These are phyloP conservation scores for Ogataea parapolymorpha DNA, from an alignment of 805 yeast species.

Conservation along the genomic window DNA sequence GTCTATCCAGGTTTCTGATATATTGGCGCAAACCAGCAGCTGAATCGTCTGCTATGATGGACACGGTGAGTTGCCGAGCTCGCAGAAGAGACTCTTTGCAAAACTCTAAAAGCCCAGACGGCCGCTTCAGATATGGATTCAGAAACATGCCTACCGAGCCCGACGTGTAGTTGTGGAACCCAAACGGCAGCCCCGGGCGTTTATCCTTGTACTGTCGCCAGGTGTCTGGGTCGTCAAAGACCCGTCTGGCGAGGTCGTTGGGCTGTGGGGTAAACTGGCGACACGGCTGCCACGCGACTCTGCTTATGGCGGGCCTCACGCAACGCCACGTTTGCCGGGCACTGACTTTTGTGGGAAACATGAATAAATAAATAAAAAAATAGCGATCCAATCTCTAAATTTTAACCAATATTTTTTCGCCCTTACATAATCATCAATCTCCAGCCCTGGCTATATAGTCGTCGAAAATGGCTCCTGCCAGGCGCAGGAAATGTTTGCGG, in stretches of 20 bases:
- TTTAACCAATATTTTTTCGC: constrained; percentile 6
- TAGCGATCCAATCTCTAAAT: not conserved
- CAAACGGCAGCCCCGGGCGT: constrained; percentile 16
- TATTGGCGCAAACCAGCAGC: constrained; percentile 45
- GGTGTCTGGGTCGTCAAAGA: constrained; percentile 60
- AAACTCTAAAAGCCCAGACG: constrained; percentile 68
- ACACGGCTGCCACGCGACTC: not conserved
- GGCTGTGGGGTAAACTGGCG: not conserved
- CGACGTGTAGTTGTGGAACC: constrained; percentile 24
- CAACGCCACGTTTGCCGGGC: constrained; percentile 2
- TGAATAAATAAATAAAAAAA: not conserved
- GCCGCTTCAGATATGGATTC: constrained; percentile 65
- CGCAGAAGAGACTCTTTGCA: constrained; percentile 58
- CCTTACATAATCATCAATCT: constrained; percentile 7
- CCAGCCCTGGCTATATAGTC: constrained; percentile 11
- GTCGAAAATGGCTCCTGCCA: constrained; percentile 24
- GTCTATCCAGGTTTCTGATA: constrained; percentile 68
- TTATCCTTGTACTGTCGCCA: constrained; percentile 49
- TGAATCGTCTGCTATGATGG: constrained; percentile 48
- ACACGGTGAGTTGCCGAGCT: constrained; percentile 60
- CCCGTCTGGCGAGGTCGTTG: constrained; percentile 37
- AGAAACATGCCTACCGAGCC: constrained; percentile 62
- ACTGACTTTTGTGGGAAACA: constrained; percentile 4
- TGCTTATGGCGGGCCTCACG: not conserved
- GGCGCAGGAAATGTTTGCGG: constrained; percentile 18